Evolutionary conservation across 2,329 filamentous ascomycete species (phyloP).

Genomic region (Emmonsiellopsis sp.): DNA sequence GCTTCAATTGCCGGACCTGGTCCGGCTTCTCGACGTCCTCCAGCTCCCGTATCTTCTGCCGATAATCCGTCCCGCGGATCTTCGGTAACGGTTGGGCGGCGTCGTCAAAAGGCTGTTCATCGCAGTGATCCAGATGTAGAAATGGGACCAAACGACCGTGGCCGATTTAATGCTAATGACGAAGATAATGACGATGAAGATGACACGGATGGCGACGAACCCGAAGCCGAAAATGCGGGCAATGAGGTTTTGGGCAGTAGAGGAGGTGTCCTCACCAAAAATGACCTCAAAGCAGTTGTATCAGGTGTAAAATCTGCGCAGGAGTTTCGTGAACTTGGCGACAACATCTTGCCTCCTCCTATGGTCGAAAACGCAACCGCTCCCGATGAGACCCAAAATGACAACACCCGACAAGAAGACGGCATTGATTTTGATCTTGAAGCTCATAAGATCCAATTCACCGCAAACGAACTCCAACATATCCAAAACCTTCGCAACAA

Average conservation of each 20-base stretch:
- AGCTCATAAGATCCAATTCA: slow-evolving; percentile 10
- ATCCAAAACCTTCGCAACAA: slow-evolving; percentile 7
- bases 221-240: slow-evolving; percentile 14
- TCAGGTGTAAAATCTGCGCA: slow-evolving; percentile 27
- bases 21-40: slow-evolving; percentile 13
- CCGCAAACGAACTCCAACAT: slow-evolving; percentile 12
- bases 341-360: slow-evolving; percentile 26
- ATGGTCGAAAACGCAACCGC: slow-evolving; percentile 10
- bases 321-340: slow-evolving; percentile 34
- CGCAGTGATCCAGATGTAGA: slow-evolving; percentile 17
- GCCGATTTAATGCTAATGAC: slow-evolving; percentile 4
- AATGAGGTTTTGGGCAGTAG: slow-evolving; percentile 29
- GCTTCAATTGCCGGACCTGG: slow-evolving; percentile 8
- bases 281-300: slow-evolving; percentile 33
- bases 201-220: slow-evolving; percentile 12
- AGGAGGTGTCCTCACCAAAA: slow-evolving; percentile 32
- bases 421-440: slow-evolving; percentile 8
- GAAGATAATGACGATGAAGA: slow-evolving; percentile 21
- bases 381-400: neutral
- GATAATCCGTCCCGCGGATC: neutral
- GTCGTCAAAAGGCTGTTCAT: slow-evolving; percentile 14
- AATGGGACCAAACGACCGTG: slow-evolving; percentile 11
- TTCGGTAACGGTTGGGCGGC: slow-evolving; percentile 7
- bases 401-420: neutral
- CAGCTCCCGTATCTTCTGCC: neutral